A percentile compares a stretch with the other conserved stretches of the same genome.
Evolutionary conservation across 768 basidiomycete genomes (phyloP).

Genomic region (Phaeolepiota aurea): DNA sequence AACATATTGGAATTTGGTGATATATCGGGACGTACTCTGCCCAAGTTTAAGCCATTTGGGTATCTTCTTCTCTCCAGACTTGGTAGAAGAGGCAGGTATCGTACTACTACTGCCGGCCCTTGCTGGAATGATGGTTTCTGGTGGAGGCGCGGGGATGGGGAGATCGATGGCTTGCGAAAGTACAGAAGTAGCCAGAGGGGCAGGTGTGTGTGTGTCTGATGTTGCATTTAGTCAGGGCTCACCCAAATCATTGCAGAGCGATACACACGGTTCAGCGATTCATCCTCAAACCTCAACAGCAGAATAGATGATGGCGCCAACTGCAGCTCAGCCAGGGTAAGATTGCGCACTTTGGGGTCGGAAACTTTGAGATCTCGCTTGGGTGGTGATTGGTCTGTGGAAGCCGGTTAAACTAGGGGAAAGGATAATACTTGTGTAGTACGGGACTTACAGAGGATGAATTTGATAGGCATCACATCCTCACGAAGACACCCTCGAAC

Average conservation of each 20-base stretch:
- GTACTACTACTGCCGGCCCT: slow-evolving; percentile 2
- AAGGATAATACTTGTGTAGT: background rate
- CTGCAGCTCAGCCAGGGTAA: slow-evolving; percentile 59
- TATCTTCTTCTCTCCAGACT: slow-evolving; percentile 38
- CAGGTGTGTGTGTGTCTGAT: slow-evolving; percentile 40
- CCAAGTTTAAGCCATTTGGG: slow-evolving; percentile 78
- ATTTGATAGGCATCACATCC: slow-evolving; percentile 73
- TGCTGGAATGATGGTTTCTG: slow-evolving; percentile 3
- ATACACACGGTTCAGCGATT: slow-evolving; percentile 55
- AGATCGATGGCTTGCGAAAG: slow-evolving; percentile 57
- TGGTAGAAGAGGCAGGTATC: background rate
- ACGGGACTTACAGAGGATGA: slow-evolving; percentile 64
- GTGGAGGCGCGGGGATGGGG: slow-evolving; percentile 41
- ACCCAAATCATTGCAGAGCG: slow-evolving; percentile 2
- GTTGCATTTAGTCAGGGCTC: slow-evolving; percentile 31
- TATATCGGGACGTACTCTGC: slow-evolving; percentile 34
- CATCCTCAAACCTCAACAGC: slow-evolving; percentile 67
- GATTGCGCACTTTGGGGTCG: slow-evolving; percentile 63
- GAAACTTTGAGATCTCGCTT: slow-evolving; percentile 78
- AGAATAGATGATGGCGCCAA: slow-evolving; percentile 78
- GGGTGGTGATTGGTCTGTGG: slow-evolving; percentile 76
- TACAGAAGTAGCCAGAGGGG: slow-evolving; percentile 56
- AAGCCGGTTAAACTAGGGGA: slow-evolving; percentile 1
- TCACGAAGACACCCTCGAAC: slow-evolving; percentile 64
- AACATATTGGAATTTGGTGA: no score